A percentile compares a stretch with the other conserved stretches of the same genome.
These are phyloP conservation scores for Tulasnella sp. DNA, from an alignment of 768 basidiomycete species.

Conservation along the genomic window DNA sequence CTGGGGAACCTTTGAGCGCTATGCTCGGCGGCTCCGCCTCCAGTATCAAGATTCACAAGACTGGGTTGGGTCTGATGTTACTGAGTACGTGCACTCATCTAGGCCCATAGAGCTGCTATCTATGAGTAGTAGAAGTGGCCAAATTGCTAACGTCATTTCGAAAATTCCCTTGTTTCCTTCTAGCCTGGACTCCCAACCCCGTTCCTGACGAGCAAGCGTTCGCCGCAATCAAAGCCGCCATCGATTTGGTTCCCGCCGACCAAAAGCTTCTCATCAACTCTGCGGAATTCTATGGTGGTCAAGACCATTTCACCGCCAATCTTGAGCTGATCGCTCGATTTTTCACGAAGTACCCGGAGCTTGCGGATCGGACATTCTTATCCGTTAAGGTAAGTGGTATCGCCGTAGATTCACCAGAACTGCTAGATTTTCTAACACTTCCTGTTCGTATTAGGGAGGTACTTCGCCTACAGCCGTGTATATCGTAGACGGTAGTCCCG, in stretches of 20 bases:
- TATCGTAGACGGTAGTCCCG: slow-evolving; percentile 5
- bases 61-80: neutral
- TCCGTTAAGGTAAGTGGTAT: slow-evolving; percentile 44
- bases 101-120: neutral
- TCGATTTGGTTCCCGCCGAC: slow-evolving; percentile 38
- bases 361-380: slow-evolving; percentile 42
- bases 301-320: slow-evolving; percentile 36
- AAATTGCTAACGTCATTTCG: neutral
- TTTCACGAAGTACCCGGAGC: slow-evolving; percentile 40
- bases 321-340: slow-evolving; percentile 45
- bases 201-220: slow-evolving; percentile 53
- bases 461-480: neutral
- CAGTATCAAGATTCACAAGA: neutral
- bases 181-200: slow-evolving; percentile 36
- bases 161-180: neutral
- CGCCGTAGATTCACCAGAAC: no score
- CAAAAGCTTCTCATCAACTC: slow-evolving; percentile 45
- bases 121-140: neutral
- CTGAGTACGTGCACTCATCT: neutral
- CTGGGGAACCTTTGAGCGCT: no score
- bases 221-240: slow-evolving; percentile 48
- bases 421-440: neutral
- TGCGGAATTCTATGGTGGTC: slow-evolving; percentile 52
- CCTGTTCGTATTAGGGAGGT: slow-evolving; percentile 18
- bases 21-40: no score